Conservation (phyloP, 163 green algal species). For the Chlamydomonas reinhardtii region DNA sequence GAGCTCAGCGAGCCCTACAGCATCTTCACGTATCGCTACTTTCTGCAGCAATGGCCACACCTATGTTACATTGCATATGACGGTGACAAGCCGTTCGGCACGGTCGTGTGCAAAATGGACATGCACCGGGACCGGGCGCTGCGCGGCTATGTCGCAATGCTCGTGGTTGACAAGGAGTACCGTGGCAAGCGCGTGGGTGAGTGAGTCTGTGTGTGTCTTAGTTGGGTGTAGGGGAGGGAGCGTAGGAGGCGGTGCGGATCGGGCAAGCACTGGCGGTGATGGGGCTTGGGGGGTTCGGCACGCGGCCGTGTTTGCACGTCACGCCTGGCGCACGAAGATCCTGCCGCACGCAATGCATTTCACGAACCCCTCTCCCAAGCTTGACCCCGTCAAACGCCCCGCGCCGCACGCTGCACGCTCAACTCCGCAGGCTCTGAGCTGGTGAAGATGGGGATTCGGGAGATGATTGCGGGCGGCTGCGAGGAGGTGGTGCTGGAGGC, state of each 20-base stretch:
- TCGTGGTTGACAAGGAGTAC: conserved; percentile 93
- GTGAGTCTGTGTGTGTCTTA: conserved; percentile 14
- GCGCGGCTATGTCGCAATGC: conserved; percentile 98
- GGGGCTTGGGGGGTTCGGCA: too few species aligned
- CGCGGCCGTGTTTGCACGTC: too few species aligned
- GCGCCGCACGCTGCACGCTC: too few species aligned
- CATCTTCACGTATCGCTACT: conserved; percentile 99
- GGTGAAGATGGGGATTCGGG: conserved; percentile 82
- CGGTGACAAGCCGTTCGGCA: conserved; percentile 68
- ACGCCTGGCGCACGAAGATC: too few species aligned
- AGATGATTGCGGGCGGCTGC: conserved; percentile 83
- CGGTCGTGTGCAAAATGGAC: conserved; percentile 95
- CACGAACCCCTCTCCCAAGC: too few species aligned
- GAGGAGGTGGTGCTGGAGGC: conserved; percentile 97
- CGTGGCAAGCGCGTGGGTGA: conserved; percentile 77
- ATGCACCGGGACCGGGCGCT: conserved; percentile 74
- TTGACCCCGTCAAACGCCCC: too few species aligned
- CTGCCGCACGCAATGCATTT: too few species aligned
- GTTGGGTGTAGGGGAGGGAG: background rate
- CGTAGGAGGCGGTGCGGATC: background rate
- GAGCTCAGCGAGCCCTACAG: conserved; percentile 98
- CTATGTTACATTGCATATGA: conserved; percentile 92
- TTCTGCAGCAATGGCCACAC: conserved; percentile 88
- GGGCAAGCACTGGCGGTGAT: background rate
- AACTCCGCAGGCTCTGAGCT: conserved; percentile 92